Base-by-base conservation (phyloP, 2,329 filamentous ascomycete genomes). In the Beauveria caledonica region DNA sequence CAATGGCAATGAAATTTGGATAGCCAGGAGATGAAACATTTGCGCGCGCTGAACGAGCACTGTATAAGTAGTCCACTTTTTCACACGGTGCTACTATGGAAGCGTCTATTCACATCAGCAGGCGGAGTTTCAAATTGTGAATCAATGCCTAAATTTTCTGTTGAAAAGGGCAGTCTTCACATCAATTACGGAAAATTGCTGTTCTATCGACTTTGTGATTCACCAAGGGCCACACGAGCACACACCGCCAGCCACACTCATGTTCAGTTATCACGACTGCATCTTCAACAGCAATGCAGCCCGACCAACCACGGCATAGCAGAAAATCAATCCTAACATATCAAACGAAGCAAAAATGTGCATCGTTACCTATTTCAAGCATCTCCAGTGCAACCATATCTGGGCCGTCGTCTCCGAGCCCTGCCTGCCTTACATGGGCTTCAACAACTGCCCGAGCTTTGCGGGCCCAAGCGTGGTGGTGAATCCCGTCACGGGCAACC, bases 391-490 rank as follows among this genome's bases (percentile, higher is more conserved):
- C 75, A 71, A 72, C 11, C 81, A 83, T 73, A 75, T 73, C 65
- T 85, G 81, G 81, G 74, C 79, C 46, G 67, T 76, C 62, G 74
- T 84, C 66, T 69, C 68, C 3, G 63, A 70, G 49, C 76, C 78
- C 6, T 85, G 82, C 71, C 73, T 66, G 4, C 78, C 78, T 0
- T 76, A 76, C 13, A 74, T 74, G 69, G 80, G 81, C 62, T 83
- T 84, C 70, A 70, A 68, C 62, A 78, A 71, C 29, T 85, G 82
- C 69, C 66, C 70, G 0, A 63, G 60, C 42, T 79, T 83, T 64
- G 68, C 71, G 58, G 72, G 74, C 64, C 73, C 74, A 57, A 61
- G 66, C 23, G 63, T 55, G 29, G 58, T 58, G 44, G 66, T 67
- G 36, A 44, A 44, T 11, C 58, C 46, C 49, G 15, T 60, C 58